Evolutionary conservation across 176 grass and related monocot species (phyloP).

Genomic region (Bothriochloa decipiens): DNA sequence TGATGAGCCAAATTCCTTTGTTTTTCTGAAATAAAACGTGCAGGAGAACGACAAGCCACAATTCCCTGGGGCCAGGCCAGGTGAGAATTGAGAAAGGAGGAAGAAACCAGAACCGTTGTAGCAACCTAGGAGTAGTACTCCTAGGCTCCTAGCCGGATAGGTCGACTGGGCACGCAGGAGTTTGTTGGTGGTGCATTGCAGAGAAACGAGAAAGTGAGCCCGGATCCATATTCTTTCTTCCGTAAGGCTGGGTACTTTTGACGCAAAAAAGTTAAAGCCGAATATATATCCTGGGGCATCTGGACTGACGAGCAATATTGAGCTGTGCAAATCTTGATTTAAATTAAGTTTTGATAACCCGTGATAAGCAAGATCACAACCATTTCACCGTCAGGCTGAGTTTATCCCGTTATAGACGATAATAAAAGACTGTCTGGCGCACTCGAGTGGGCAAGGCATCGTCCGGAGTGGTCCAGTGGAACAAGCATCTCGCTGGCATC

Average conservation of each 20-base stretch:
- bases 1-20: not conserved
- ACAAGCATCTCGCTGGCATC: not conserved
- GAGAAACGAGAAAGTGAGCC: not conserved
- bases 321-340: not conserved
- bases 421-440: not conserved
- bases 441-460: not conserved
- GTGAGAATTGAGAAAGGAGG: not conserved
- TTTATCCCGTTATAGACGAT: not conserved
- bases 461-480: not conserved
- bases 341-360: not conserved
- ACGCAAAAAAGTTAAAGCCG: not conserved
- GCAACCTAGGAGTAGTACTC: not conserved
- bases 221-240: not conserved
- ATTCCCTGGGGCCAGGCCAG: not conserved
- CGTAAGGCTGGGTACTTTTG: not conserved
- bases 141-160: not conserved
- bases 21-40: not conserved
- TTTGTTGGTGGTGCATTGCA: no score
- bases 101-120: not conserved
- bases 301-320: not conserved
- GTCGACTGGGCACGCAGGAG: not conserved
- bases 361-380: not conserved
- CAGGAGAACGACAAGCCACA: not conserved
- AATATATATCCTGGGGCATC: not conserved
- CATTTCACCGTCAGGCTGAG: no score